Evolutionary conservation across 345 rosid species (phyloP).

Genomic region (Brassica incana): DNA sequence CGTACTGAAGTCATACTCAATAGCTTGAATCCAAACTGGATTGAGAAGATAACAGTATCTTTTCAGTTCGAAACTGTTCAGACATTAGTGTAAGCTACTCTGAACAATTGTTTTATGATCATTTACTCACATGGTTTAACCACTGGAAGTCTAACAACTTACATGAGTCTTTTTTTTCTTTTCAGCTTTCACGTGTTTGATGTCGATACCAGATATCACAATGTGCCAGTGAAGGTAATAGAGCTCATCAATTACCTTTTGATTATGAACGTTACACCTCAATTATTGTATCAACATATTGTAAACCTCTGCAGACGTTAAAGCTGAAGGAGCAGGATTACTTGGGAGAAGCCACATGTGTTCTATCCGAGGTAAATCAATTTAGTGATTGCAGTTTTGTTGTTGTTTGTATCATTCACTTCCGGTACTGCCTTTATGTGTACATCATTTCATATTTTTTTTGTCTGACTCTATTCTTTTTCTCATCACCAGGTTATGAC

Average conservation of each 20-base stretch:
- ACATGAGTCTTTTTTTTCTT: conserved; percentile 6
- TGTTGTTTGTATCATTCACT: conserved; percentile 11
- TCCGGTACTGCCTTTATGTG: conserved; percentile 18
- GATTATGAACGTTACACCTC: conserved; percentile 24
- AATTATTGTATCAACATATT: conserved; percentile 2
- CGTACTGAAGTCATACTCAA: conserved; percentile 83
- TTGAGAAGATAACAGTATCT: conserved; percentile 59
- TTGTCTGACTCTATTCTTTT: background rate
- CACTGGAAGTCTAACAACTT: conserved; percentile 7
- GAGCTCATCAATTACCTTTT: background rate
- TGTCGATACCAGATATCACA: conserved; percentile 69
- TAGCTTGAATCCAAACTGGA: conserved; percentile 74
- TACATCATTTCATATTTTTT: background rate
- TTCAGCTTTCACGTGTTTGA: conserved; percentile 72
- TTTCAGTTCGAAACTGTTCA: conserved; percentile 85
- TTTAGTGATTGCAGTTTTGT: background rate
- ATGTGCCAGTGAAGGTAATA: conserved; percentile 68
- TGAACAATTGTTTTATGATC: background rate
- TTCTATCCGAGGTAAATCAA: conserved; percentile 56
- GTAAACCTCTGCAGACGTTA: conserved; percentile 46
- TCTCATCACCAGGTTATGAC: conserved; percentile 63
- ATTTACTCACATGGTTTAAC: background rate
- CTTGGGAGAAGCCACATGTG: conserved; percentile 77
- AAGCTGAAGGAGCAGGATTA: conserved; percentile 69
- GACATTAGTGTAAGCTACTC: conserved; percentile 57